Evolutionary conservation across 2,329 filamentous ascomycete genomes (phyloP).

Genomic region (Penicillium sp.): DNA sequence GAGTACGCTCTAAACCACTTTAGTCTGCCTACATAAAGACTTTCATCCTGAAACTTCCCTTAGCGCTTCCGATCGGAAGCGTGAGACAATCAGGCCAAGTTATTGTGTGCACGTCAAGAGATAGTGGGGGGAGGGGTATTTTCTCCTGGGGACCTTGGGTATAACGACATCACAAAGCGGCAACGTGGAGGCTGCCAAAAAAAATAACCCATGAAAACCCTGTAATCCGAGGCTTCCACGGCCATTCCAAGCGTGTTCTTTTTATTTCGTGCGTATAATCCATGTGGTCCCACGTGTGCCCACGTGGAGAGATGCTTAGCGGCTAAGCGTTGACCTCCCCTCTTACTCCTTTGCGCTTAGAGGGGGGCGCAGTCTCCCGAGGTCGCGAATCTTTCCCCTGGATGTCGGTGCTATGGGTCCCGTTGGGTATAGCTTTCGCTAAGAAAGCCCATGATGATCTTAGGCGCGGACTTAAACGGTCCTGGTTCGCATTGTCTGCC

Average conservation of each 20-base stretch:
- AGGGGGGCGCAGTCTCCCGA: slow-evolving; percentile 9
- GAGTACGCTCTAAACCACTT: neutral
- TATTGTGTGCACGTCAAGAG: neutral
- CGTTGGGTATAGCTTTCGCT: neutral
- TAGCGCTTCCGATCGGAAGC: neutral
- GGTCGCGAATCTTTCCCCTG: slow-evolving; percentile 7
- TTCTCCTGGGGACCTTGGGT: neutral
- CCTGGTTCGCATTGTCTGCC: neutral
- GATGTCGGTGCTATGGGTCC: neutral
- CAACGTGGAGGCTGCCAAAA: neutral
- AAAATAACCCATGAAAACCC: neutral
- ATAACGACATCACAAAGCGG: neutral
- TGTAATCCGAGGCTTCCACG: slow-evolving; percentile 21
- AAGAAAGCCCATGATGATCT: neutral
- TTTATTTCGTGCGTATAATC: slow-evolving; percentile 24
- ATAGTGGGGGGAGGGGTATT: slow-evolving; percentile 6
- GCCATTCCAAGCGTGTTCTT: slow-evolving; percentile 30
- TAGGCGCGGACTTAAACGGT: neutral
- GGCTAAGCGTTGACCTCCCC: slow-evolving; percentile 16
- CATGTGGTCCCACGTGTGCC: slow-evolving; percentile 38
- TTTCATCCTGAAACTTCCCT: slow-evolving; percentile 4
- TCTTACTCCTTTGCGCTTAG: slow-evolving; percentile 13
- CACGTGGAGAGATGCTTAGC: slow-evolving; percentile 33
- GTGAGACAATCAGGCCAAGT: neutral
- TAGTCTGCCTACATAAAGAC: neutral